Evolutionary conservation across 164 flowering plant genomes (phyloP).

Genomic region (Piper longum): DNA sequence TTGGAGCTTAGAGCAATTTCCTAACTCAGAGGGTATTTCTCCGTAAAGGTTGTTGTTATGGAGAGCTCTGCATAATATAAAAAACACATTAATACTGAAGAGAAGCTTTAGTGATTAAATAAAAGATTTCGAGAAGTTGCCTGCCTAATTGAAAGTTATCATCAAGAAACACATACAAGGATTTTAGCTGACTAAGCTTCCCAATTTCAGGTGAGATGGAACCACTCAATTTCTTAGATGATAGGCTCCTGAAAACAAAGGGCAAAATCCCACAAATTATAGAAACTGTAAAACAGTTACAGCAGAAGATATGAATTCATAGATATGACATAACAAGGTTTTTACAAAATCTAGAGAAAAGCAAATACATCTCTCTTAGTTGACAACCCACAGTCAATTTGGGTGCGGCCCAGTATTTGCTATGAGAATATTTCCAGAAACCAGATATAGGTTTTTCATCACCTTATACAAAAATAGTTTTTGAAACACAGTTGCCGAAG

Average conservation of each 20-base stretch:
- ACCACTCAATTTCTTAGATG: conserved; percentile 67
- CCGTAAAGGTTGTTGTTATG: conserved; percentile 79
- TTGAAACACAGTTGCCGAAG: no score
- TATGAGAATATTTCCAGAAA: no score
- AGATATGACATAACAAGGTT: no score
- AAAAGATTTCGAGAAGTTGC: background rate
- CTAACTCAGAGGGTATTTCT: conserved; percentile 62
- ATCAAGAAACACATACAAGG: conserved; percentile 43
- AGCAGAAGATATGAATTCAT: background rate
- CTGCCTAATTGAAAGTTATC: background rate
- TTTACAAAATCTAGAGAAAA: no score
- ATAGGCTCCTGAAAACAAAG: conserved; percentile 46
- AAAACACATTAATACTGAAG: conserved; percentile 4
- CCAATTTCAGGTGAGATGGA: conserved; percentile 83
- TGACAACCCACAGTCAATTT: no score
- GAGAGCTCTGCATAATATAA: conserved; percentile 40
- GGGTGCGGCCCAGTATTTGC: no score
- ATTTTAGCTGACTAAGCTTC: conserved; percentile 57
- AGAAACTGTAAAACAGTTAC: background rate
- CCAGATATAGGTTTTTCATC: no score
- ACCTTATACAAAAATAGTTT: no score
- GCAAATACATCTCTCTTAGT: no score
- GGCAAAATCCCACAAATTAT: background rate
- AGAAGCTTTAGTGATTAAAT: conserved; percentile 5
- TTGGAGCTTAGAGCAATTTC: conserved; percentile 68